These are phyloP conservation scores for Apocynum venetum DNA, from an alignment of 257 asterid species.

Conservation along the genomic window DNA sequence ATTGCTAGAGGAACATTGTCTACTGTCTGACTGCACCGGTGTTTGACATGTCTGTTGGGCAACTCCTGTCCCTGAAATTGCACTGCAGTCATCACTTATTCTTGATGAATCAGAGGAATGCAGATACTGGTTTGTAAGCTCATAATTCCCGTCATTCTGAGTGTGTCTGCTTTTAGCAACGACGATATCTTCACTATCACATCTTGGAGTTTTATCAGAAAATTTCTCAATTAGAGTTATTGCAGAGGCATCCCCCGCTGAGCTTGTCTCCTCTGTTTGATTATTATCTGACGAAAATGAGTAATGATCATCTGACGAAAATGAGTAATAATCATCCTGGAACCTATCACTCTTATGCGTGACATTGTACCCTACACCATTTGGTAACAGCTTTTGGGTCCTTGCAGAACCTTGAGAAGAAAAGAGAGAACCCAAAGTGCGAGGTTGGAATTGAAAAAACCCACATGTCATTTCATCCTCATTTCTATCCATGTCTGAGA, in stretches of 20 bases:
- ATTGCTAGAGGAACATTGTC: slow-evolving; percentile 45
- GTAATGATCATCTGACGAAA: slow-evolving; percentile 36
- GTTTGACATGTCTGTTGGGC: slow-evolving; percentile 24
- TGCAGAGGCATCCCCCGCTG: slow-evolving; percentile 45
- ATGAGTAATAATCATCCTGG: slow-evolving; percentile 32
- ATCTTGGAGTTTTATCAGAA: slow-evolving; percentile 25
- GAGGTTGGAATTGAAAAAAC: slow-evolving; percentile 66
- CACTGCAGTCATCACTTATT: slow-evolving; percentile 15
- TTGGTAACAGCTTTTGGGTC: slow-evolving; percentile 41
- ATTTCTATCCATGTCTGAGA: slow-evolving; percentile 44
- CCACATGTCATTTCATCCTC: slow-evolving; percentile 69
- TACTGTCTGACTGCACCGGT: slow-evolving; percentile 19
- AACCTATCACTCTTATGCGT: slow-evolving; percentile 25
- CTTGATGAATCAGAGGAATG: slow-evolving; percentile 22
- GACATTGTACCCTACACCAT: slow-evolving; percentile 28
- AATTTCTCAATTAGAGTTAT: slow-evolving; percentile 34
- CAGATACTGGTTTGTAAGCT: slow-evolving; percentile 13
- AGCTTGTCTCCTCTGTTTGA: slow-evolving; percentile 34
- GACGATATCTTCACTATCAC: slow-evolving; percentile 21
- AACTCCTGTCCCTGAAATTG: slow-evolving; percentile 21
- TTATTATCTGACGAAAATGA: slow-evolving; percentile 33
- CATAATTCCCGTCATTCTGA: slow-evolving; percentile 18
- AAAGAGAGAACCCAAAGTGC: slow-evolving; percentile 60
- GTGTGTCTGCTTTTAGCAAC: slow-evolving; percentile 15
- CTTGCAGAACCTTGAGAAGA: slow-evolving; percentile 50